Evolutionary conservation across 495 filamentous ascomycete species (phyloP), one percentile per base, ranked within the genome.

Genomic region (Xylaria palmicola): DNA sequence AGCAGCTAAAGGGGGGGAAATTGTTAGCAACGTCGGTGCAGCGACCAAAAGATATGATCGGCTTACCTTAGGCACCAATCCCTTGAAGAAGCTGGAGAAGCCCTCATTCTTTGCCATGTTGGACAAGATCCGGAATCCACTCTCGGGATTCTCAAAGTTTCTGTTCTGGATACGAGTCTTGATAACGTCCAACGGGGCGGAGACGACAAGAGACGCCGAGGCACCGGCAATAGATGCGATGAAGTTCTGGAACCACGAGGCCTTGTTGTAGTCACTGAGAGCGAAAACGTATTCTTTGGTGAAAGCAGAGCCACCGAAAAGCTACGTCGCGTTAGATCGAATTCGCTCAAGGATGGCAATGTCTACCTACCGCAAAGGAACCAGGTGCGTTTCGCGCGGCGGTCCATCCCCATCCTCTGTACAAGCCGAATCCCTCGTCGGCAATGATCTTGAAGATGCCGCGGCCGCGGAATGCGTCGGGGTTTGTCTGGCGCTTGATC

Each of bases 401-500:
- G 37, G 94, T 99, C 94, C 94, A 99, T 56, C 90, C 90, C 84
- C 92, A 96, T 56, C 94, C 94, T 66, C 94, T 84, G 79, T 99
- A 99, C 43, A 99, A 79, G 36, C 92, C 92, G 73, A 98, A 93
- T 32, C 94, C 95, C 74, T 99, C 94, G 75, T 99, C 94, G 52
- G 83, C 79, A 60, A 99, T 81, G 55, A 99, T 97, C 74, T 84
- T 86, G 71, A 97, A 83, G 19, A 98, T 80, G 51, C 95, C 95
- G 68, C 94, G 89, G 65, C 93, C 93, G 59, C 92, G 84, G 85
- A 99, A 99, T 43, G 94, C 92, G 68, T 97, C 94, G 32, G 94
- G 94, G 83, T 99, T 99, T 37, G 94, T 99, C 79, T 99, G 94
- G 65, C 94, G 89, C 83, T 98, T 98, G 81, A 99, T 99, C 84